Evolutionary conservation across 2,329 filamentous ascomycete species (phyloP).

Genomic region (Aureobasidium namibiae): DNA sequence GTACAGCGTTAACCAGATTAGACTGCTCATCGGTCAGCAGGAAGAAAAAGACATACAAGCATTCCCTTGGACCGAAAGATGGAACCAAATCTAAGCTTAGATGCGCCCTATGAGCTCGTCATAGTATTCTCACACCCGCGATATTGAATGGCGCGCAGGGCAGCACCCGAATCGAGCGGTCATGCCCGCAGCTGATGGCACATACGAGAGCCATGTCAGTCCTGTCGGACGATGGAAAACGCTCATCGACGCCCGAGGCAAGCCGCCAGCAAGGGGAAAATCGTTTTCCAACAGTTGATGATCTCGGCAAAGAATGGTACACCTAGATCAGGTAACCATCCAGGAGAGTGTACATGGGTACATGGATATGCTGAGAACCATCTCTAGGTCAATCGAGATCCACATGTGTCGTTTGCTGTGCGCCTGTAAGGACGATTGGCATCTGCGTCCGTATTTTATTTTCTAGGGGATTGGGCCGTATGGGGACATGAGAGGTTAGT

Average conservation of each 20-base stretch:
- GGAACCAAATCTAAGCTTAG: constrained; percentile 2
- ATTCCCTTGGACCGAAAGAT: background rate
- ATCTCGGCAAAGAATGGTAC: background rate
- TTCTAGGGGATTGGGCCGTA: background rate
- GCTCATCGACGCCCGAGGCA: background rate
- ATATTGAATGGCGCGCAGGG: background rate
- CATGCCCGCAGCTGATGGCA: background rate
- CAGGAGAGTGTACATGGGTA: constrained; percentile 1
- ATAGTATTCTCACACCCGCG: background rate
- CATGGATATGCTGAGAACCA: background rate
- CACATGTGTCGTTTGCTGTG: background rate
- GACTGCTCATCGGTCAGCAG: background rate
- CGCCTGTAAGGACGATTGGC: background rate
- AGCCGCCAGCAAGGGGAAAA: background rate
- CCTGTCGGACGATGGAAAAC: background rate
- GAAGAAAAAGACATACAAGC: background rate
- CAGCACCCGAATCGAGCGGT: background rate
- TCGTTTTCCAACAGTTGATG: background rate
- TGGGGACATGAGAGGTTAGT: background rate
- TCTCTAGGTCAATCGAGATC: constrained; percentile 1
- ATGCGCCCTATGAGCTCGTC: background rate
- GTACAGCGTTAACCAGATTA: background rate
- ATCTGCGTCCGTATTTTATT: background rate
- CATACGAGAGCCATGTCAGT: background rate
- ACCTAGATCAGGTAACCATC: background rate